Base-by-base conservation (phyloP, 2,329 filamentous ascomycete genomes). In the Grosmannia clavigera region DNA sequence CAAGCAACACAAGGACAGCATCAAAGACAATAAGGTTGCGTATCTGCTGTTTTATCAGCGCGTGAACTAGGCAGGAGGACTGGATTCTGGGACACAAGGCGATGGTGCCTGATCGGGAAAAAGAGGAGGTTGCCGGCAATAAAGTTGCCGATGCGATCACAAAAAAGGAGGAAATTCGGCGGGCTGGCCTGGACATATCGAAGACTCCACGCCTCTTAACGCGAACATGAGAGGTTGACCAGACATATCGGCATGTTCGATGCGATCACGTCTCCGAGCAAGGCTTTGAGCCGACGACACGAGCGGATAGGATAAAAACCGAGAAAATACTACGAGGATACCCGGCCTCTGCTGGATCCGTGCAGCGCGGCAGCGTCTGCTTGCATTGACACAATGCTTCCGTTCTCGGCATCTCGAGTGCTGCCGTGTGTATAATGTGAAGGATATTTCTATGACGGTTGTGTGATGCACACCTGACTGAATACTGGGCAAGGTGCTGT, bases 21-120 rank as follows among this genome's bases (percentile, higher is more conserved):
- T 88, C 69, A 90, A 90, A 73, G 92, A 97, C 72, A 96, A 92
- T 79, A 96, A 95, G 79, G 92, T 96, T 61, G 94, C 94, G 4
- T 99, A 99, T 74, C 83, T 99, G 65, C 76, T 99, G 69, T 95
- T 99, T 75, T 99, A 99, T 73, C 87, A 96, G 76, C 84, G 84
- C 68, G 82, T 94, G 62, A 82, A 66, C 60, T 60, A 59, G n/a
- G 29, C 9, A 31, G 22, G n/a, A 43, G n/a, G 16, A 46, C 7
- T 14, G 38, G 22, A 29, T 19, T 19, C 10, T 35, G 38, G 33
- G 19, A 9, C 38, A 46, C n/a, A n/a, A 22, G 51, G 51, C 38
- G 38, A 5, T 14, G 38, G 14, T 16, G 14, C 14, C 38, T 40
- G 38, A 40, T 40, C 16, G 14, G 12, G 6, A 40, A 16, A 40